These are phyloP conservation scores for Clitocybe nebularis DNA, from an alignment of 1,284 basidiomycete species.

Conservation along the genomic window DNA sequence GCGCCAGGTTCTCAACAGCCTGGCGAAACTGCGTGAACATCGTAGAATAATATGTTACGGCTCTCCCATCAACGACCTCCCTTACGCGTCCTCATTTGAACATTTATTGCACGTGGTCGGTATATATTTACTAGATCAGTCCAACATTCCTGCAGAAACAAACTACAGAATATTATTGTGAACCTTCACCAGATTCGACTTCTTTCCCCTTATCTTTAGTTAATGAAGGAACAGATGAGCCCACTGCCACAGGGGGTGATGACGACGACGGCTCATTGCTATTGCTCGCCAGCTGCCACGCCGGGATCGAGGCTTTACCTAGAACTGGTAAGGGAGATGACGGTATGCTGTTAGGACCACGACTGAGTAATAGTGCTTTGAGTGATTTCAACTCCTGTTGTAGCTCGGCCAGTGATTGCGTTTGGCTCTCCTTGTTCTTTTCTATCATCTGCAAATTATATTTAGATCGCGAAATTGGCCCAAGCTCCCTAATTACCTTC, in stretches of 20 bases:
- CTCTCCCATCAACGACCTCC: too few species aligned
- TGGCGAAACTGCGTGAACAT: constrained; percentile 69
- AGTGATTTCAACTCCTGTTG: constrained; percentile 95
- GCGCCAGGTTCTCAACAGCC: constrained; percentile 54
- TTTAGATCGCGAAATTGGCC: constrained; percentile 1
- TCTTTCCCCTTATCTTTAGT: constrained; percentile 52
- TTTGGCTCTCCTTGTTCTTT: constrained; percentile 84
- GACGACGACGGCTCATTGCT: constrained; percentile 15
- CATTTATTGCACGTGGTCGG: too few species aligned
- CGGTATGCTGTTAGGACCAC: constrained; percentile 52
- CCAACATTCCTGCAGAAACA: too few species aligned
- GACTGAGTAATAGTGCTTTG: constrained; percentile 87
- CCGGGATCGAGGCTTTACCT: constrained; percentile 76
- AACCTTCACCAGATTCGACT: constrained; percentile 12
- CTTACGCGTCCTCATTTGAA: too few species aligned
- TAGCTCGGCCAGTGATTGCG: constrained; percentile 76
- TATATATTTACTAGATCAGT: too few species aligned
- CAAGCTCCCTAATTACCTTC: constrained; percentile 73
- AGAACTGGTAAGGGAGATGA: constrained; percentile 44
- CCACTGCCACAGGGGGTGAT: too few species aligned
- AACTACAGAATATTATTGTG: constrained; percentile 5
- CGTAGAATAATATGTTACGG: constrained; percentile 1
- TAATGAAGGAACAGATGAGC: constrained; percentile 22
- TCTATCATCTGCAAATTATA: constrained; percentile 76
- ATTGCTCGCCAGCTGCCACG: constrained; percentile 64